Conservation (phyloP, 2,329 filamentous ascomycete species). For the Trichoderma sp. region DNA sequence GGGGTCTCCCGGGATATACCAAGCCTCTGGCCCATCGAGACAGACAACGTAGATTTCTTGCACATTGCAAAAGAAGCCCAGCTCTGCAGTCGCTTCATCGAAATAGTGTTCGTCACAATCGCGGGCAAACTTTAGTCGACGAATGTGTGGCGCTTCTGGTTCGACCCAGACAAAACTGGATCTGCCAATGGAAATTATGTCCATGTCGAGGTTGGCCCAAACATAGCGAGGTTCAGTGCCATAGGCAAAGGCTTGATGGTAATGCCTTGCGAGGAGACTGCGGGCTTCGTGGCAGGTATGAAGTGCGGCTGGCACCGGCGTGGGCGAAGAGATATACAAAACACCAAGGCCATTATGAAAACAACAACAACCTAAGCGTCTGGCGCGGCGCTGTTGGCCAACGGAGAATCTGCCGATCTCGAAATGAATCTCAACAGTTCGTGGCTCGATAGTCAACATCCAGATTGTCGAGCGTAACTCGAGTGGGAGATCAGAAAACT, state of each 20-base stretch:
- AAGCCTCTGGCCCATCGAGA: background rate
- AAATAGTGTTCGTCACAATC: background rate
- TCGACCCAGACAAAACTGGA: background rate
- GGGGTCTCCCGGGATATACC: background rate
- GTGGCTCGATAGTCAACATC: background rate
- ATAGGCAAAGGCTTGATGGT: background rate
- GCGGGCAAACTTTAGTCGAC: background rate
- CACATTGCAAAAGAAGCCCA: background rate
- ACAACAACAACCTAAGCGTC: background rate
- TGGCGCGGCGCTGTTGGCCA: background rate
- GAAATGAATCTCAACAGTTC: background rate
- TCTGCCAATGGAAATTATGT: background rate
- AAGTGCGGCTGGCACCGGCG: background rate
- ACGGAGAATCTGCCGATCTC: background rate
- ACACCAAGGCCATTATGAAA: background rate
- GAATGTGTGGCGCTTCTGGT: background rate
- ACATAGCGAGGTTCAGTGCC: background rate
- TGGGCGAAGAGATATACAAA: background rate
- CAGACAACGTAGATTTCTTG: background rate
- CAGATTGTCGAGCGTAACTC: background rate
- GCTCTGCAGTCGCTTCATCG: background rate
- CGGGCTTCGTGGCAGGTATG: background rate
- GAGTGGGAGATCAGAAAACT: background rate
- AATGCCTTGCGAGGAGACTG: background rate
- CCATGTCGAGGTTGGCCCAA: background rate